Conservation (phyloP, 805 yeast species). For the Saccharomycopsis selenospora region DNA sequence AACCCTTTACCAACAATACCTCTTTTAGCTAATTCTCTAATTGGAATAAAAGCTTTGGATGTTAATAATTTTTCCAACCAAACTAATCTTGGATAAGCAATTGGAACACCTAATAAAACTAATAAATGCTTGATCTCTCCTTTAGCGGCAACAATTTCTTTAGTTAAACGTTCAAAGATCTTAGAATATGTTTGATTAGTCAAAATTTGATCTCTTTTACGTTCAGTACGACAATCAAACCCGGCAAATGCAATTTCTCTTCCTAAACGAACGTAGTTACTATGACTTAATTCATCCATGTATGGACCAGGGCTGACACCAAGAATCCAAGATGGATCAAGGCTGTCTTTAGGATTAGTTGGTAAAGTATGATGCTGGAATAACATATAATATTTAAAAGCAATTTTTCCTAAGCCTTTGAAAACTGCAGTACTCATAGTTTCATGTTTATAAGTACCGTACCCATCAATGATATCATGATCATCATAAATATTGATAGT, state of each 20-base stretch:
- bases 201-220: conserved; percentile 56
- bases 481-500: conserved; percentile 84
- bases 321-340: conserved; percentile 54
- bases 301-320: conserved; percentile 57
- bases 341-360: conserved; percentile 34
- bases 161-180: conserved; percentile 51
- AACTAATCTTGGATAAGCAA: conserved; percentile 88
- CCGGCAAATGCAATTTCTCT: conserved; percentile 65
- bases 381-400: conserved; percentile 80
- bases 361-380: conserved; percentile 79
- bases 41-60: conserved; percentile 53
- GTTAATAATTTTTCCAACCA: conserved; percentile 78
- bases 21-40: conserved; percentile 50
- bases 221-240: conserved; percentile 88
- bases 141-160: conserved; percentile 44
- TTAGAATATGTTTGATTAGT: conserved; percentile 46
- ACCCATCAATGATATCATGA: conserved; percentile 95
- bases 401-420: conserved; percentile 63
- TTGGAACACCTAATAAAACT: conserved; percentile 88
- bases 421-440: conserved; percentile 73
- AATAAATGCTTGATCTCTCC: conserved; percentile 65
- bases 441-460: conserved; percentile 73
- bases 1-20: conserved; percentile 64
- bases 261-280: conserved; percentile 70
- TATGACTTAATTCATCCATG: conserved; percentile 59